Percentiles rank a stretch among this genome's conserved stretches.
These are phyloP conservation scores for Myxozyma sirexii DNA, from an alignment of 805 yeast species.

Conservation along the genomic window DNA sequence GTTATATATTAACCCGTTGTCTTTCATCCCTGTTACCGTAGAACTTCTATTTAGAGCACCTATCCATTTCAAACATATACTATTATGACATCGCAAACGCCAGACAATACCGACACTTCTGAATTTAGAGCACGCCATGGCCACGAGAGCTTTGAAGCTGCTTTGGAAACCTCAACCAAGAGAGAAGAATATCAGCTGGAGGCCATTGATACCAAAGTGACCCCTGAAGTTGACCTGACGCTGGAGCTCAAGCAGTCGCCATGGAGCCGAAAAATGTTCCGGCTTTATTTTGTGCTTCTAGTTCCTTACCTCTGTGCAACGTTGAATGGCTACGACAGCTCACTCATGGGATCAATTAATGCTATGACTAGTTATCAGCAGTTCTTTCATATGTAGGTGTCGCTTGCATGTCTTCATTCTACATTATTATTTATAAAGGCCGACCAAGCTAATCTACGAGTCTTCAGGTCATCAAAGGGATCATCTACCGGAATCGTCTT, in stretches of 20 bases:
- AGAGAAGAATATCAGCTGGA: constrained; percentile 6
- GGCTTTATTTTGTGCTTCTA: constrained; percentile 10
- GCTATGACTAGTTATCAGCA: constrained; percentile 20
- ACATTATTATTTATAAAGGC: constrained; percentile 2
- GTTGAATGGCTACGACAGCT: constrained; percentile 24
- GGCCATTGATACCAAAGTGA: neutral
- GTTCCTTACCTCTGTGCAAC: constrained; percentile 17
- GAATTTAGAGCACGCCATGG: too few relatives aligned
- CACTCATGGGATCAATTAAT: constrained; percentile 20
- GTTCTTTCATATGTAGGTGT: constrained; percentile 15
- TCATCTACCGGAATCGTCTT: constrained; percentile 19
- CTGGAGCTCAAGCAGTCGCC: constrained; percentile 15
- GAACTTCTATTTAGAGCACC: too few relatives aligned
- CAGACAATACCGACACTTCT: too few relatives aligned
- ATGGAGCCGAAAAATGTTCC: constrained; percentile 17
- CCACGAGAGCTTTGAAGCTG: too few relatives aligned
- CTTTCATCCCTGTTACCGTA: too few relatives aligned
- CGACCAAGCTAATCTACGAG: constrained; percentile 27
- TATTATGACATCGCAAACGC: too few relatives aligned
- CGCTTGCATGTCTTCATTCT: neutral
- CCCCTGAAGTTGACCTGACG: neutral
- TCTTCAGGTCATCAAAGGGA: constrained; percentile 12
- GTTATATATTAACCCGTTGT: too few relatives aligned
- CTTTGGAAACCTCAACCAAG: too few relatives aligned
- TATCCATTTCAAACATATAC: too few relatives aligned